Conservation (phyloP, 139 green algal species). For the Chlamydomonas eustigma region DNA sequence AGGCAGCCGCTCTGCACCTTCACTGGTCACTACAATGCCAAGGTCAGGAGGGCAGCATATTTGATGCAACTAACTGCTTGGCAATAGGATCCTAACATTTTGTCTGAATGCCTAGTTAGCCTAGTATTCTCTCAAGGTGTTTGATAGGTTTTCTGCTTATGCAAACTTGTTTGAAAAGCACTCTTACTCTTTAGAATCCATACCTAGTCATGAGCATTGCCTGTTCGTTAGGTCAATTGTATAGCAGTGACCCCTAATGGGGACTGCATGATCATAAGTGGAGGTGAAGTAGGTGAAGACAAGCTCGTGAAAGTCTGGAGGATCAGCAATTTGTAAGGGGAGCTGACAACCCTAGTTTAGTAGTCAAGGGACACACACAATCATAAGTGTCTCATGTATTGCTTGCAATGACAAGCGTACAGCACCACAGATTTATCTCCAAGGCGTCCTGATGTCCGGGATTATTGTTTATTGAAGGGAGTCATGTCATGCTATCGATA, state of each 20-base stretch:
- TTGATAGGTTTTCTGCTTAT: not conserved
- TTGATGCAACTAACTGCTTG: too few relatives aligned
- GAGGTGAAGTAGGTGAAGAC: not conserved
- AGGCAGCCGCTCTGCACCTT: too few relatives aligned
- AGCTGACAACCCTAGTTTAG: not conserved
- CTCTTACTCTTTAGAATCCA: not conserved
- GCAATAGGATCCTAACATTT: too few relatives aligned
- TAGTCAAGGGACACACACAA: not conserved
- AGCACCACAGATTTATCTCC: too few relatives aligned
- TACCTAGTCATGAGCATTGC: not conserved
- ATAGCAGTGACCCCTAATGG: not conserved
- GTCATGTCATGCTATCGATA: not conserved
- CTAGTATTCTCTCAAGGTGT: too few relatives aligned
- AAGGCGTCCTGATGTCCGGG: too few relatives aligned
- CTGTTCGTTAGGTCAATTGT: not conserved
- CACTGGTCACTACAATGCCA: too few relatives aligned
- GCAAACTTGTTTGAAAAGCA: not conserved
- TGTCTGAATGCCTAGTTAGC: too few relatives aligned
- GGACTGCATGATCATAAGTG: not conserved
- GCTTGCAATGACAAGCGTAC: not conserved
- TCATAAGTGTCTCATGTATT: not conserved
- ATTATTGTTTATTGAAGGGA: not conserved
- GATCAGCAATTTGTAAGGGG: not conserved
- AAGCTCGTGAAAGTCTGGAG: not conserved
- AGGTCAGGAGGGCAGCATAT: too few relatives aligned